Base-by-base conservation (phyloP, 164 flowering plant species). In the Liquidambar formosana region DNA sequence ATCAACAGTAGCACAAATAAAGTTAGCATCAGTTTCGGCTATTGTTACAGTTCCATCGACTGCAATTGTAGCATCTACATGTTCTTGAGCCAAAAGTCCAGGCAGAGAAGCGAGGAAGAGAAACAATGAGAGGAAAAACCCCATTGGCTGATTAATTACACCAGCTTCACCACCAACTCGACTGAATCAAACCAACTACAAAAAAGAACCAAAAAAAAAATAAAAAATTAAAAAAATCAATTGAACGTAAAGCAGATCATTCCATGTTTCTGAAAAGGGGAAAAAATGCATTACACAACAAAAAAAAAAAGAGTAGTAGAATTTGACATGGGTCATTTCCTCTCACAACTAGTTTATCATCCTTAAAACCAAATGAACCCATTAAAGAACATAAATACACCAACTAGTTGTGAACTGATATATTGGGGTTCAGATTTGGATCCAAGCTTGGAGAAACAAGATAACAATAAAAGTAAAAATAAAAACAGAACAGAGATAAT, bases 1-100 rank as follows among this genome's bases (percentile, higher is more conserved):
- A 81, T 94, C 98, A 52, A 94, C 63, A 49, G 98, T 94, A 54
- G 96, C 97, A 78, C 98, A 94, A n/a, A 94, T 66, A 57, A 82
- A 94, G 72, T 89, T 79, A 63, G 77, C 82, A 63, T 89, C 90
- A 10, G 88, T 92, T 61, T 80, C 76, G 23, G 94, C 86, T 58
- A 84, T 38, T 45, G 71, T 54, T 14, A 44, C 44, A 60, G 72
- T 75, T 51, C 86, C 85, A 76, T 84, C 66, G 16, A 94, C 78
- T 6, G 71, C 61, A 66, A 90, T 60, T 28, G 75, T 80, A 53
- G 77, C 84, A 58, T 76, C 75, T 16, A 27, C 57, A 68, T 76
- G 43, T 0, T 71, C 79, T 75, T 78, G 85, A 65, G 88, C 82
- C 47, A 71, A 77, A 74, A 71, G 58, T n/a, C 67, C 67, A 54